Evolutionary conservation across 352 stramenopile genomes (phyloP), one percentile per base, ranked within the genome.

Genomic region (Phytopythium cucurbitacearum): DNA sequence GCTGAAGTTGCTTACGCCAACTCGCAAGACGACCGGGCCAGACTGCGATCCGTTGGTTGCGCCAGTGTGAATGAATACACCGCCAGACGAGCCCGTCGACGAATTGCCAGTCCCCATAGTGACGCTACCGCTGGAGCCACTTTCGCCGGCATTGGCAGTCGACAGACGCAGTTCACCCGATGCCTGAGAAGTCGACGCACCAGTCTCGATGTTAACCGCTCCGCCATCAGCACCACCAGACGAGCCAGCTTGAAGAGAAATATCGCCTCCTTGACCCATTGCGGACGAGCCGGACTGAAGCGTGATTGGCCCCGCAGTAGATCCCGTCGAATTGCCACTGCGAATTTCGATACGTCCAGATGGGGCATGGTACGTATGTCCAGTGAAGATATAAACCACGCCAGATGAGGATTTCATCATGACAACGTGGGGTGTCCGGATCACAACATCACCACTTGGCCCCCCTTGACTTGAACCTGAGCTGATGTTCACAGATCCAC

Each of bases 81-180:
- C 37, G 10, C 81, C 78, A n/a, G 72, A 82, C 10, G 66, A 40
- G 36, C 57, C 53, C 38, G 62, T 60, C 33, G 56, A 60, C 15
- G 83, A 70, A 9, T 69, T 69, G 7, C 84, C 84, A 11, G 70
- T 81, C 9, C 59, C 62, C 47, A 94, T 63, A 21, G 76, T 52
- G 10, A 82, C 54, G 40, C 60, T 66, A 33, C 84, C 84, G 35
- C 79, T 89, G 0, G 77, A 69, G 15, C 67, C 60, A 41, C 64
- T 63, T 40, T 44, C 45, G 5, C 64, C 64, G 2, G 62, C 64
- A 34, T 71, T 70, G 7, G 64, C 73, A 40, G 71, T 81, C 36
- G 60, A 48, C 7, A 83, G 45, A 15, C 69, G 39, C 21, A 90
- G 21, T 34, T 64, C 63, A 32, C 86, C 86, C 10, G 75, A 84